Evolutionary conservation across 306 rosid species (phyloP), one percentile per base, ranked within the genome.

Genomic region (Medicago ruthenica): DNA sequence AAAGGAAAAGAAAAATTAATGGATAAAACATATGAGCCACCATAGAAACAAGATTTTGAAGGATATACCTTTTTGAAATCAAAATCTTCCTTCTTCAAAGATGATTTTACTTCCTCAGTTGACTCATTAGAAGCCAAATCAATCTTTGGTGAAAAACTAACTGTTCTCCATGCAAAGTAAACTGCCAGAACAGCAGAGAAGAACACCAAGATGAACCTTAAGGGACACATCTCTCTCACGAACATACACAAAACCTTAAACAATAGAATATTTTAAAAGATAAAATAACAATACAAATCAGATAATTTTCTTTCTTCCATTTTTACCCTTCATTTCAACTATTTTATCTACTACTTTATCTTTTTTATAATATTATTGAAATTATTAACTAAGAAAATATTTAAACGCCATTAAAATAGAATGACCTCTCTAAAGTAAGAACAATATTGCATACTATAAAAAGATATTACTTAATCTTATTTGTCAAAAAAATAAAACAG

Each of bases 181-280:
- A 80, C 96, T 1, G 96, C 91, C 0, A 92, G 53, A 2, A 88
- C 39, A 14, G 97, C 96, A 14, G 97, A 92, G 87, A 92, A 84
- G 63, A 92, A 92, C 73, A 92, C 89, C 86, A 92, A 78, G 75
- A 92, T 81, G 74, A 92, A 89, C 82, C 93, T 80, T 37, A 92
- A 73, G 55, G 93, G 96, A 83, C 97, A 92, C 97, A 88, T 92
- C 4, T 62, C 72, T 51, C 31, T 7, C 40, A 31, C 21, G 27
- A 62, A 42, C 68, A 60, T 27, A 76, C 68, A 60, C 42, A 76
- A 3, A 9, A 60, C 64, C 37, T 9, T 34, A 50, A 36, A 6
- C 62, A 4, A 45, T n/a, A n/a, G n/a, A n/a, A n/a, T n/a, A n/a
- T n/a, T n/a, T n/a, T n/a, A n/a, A n/a, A n/a, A n/a, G n/a, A n/a